Percentiles rank a stretch among this genome's conserved stretches.
phyloP scores from a whole-genome alignment of 2,329 filamentous ascomycete genomes.

The Ophiostoma ips region DNA sequence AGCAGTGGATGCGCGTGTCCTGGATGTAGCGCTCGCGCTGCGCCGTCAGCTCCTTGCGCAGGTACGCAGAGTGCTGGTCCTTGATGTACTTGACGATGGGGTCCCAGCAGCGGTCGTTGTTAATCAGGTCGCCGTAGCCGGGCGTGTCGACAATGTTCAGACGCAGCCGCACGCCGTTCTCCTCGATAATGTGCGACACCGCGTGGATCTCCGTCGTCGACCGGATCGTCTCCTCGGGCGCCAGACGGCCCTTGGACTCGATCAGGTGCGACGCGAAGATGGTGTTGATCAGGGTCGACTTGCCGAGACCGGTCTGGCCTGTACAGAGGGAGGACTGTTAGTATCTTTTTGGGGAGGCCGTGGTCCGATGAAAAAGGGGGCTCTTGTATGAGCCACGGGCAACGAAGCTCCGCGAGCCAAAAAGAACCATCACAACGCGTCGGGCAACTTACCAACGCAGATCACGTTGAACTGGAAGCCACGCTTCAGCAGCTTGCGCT shows the following conservation, averaged over 20 bases:
- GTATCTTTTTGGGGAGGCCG: background rate
- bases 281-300: conserved; percentile 98
- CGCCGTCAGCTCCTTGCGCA: conserved; percentile 97
- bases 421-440: no score
- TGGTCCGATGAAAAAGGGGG: background rate
- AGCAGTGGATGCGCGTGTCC: conserved; percentile 98
- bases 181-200: conserved; percentile 97
- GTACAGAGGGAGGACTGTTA: conserved; percentile 10
- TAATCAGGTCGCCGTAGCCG: conserved; percentile 95
- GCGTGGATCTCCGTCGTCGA: conserved; percentile 96
- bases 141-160: conserved; percentile 99
- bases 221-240: conserved; percentile 84
- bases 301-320: conserved; percentile 98
- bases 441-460: conserved; percentile 70
- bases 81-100: conserved; percentile 99
- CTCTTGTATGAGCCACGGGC: no score
- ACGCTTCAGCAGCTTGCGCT: conserved; percentile 98
- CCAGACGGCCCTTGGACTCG: conserved; percentile 91
- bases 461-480: conserved; percentile 98
- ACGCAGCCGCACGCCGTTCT: conserved; percentile 93
- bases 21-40: conserved; percentile 99
- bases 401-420: no score
- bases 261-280: conserved; percentile 99
- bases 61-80: conserved; percentile 98
- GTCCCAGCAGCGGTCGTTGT: conserved; percentile 99